Conservation (phyloP, 1,139 yeast species). For the Debaryomycetaceae sp. region DNA sequence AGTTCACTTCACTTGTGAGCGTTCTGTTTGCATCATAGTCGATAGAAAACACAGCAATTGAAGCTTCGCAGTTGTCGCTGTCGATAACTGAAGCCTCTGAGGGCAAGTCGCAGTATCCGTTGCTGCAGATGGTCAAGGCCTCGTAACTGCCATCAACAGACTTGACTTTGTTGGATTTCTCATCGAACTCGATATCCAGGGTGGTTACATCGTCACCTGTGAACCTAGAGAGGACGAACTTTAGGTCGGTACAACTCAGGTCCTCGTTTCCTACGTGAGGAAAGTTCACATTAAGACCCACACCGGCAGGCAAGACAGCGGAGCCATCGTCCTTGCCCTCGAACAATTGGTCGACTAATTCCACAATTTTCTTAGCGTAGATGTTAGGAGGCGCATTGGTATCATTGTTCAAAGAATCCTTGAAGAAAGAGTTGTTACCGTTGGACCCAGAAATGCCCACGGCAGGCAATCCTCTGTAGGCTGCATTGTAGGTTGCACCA, state of each 20-base stretch:
- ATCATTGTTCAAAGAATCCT: slow-evolving; percentile 31
- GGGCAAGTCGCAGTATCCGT: slow-evolving; percentile 37
- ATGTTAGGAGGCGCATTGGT: slow-evolving; percentile 35
- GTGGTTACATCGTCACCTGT: slow-evolving; percentile 30
- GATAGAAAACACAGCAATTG: slow-evolving; percentile 38
- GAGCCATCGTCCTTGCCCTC: slow-evolving; percentile 14
- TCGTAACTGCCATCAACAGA: slow-evolving; percentile 7
- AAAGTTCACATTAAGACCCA: slow-evolving; percentile 47
- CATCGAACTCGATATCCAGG: slow-evolving; percentile 29
- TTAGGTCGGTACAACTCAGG: slow-evolving; percentile 33
- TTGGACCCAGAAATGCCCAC: slow-evolving; percentile 33
- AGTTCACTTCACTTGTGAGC: neutral
- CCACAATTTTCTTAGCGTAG: slow-evolving; percentile 35
- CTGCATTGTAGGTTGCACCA: slow-evolving; percentile 43
- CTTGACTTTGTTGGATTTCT: slow-evolving; percentile 15
- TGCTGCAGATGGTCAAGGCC: slow-evolving; percentile 24
- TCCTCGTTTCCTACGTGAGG: slow-evolving; percentile 39
- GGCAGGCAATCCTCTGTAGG: slow-evolving; percentile 42
- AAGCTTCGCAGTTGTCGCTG: slow-evolving; percentile 24
- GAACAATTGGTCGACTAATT: slow-evolving; percentile 37
- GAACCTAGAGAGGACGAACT: slow-evolving; percentile 34
- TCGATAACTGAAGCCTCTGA: slow-evolving; percentile 27
- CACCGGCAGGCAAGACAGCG: slow-evolving; percentile 38
- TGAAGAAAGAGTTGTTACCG: slow-evolving; percentile 39
- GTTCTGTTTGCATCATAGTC: slow-evolving; percentile 38